Conservation (phyloP, 2,329 filamentous ascomycete genomes). For the Hymenoscyphus linearis region DNA sequence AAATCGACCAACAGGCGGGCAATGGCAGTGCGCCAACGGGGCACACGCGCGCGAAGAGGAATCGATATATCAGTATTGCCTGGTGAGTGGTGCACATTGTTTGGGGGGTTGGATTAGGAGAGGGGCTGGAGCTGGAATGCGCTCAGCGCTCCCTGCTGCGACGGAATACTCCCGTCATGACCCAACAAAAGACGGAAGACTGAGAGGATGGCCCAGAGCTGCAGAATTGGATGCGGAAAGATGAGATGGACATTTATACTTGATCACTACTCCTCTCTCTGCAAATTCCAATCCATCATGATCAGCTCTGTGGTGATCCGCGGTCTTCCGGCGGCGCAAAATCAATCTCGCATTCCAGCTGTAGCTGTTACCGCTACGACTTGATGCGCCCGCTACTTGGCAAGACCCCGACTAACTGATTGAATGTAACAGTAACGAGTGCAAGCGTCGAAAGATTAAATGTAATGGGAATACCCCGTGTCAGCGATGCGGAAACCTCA, state of each 20-base stretch:
- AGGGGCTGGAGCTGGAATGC: not conserved
- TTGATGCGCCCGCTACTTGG: not conserved
- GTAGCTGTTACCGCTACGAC: not conserved
- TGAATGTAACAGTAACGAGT: conserved; percentile 50
- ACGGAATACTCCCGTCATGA: not conserved
- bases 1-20: conserved; percentile 20
- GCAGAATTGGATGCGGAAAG: not conserved
- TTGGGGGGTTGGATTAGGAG: not conserved
- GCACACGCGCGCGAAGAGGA: conserved; percentile 33
- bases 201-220: not conserved
- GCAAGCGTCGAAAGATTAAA: conserved; percentile 70
- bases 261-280: not conserved
- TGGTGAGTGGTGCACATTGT: conserved; percentile 25
- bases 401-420: not conserved
- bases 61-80: conserved; percentile 34
- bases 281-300: not conserved
- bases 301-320: not conserved
- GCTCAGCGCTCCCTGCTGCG: not conserved
- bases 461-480: conserved; percentile 67
- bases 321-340: not conserved
- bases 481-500: conserved; percentile 63
- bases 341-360: not conserved
- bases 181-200: not conserved
- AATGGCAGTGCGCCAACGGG: conserved; percentile 2
- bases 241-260: not conserved